Percentiles rank a stretch among this genome's conserved stretches.
Evolutionary conservation across 163 green algal genomes (phyloP).

Genomic region (Scenedesmus sp.): DNA sequence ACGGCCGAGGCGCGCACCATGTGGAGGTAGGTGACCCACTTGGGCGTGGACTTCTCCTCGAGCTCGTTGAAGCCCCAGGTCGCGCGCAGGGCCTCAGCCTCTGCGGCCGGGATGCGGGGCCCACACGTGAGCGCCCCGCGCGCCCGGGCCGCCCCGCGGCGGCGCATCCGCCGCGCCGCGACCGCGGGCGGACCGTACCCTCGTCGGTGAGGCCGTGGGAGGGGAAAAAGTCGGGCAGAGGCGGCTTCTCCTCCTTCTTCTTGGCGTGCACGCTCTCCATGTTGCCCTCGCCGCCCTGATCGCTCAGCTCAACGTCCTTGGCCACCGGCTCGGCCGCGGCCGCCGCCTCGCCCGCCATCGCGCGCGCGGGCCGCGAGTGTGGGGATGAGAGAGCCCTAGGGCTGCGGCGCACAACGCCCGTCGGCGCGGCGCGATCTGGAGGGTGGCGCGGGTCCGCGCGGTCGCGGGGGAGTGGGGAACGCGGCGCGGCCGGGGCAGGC

Average conservation of each 20-base stretch:
- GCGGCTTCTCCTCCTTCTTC: conserved; percentile 25
- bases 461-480: no score
- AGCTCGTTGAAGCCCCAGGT: conserved; percentile 82
- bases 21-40: conserved; percentile 65
- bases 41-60: conserved; percentile 73
- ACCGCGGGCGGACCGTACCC: no score
- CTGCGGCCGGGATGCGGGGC: conserved; percentile 50
- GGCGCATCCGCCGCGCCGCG: no score
- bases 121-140: conserved; percentile 2
- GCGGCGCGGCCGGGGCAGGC: no score
- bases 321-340: not conserved
- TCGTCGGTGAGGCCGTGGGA: conserved; percentile 39
- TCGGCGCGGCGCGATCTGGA: no score
- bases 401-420: no score
- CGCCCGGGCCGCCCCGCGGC: no score
- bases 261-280: not conserved
- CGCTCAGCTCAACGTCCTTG: conserved; percentile 41
- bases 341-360: conserved; percentile 15
- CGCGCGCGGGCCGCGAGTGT: no score
- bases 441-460: no score
- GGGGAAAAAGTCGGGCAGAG: conserved; percentile 31
- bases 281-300: conserved; percentile 9
- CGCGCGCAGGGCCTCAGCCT: conserved; percentile 69
- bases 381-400: no score
- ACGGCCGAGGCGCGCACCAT: conserved; percentile 39